A percentile compares a stretch with the other conserved stretches of the same genome.
Conservation (phyloP, 2,329 filamentous ascomycete genomes). For the Xenoacremonium recifei region DNA sequence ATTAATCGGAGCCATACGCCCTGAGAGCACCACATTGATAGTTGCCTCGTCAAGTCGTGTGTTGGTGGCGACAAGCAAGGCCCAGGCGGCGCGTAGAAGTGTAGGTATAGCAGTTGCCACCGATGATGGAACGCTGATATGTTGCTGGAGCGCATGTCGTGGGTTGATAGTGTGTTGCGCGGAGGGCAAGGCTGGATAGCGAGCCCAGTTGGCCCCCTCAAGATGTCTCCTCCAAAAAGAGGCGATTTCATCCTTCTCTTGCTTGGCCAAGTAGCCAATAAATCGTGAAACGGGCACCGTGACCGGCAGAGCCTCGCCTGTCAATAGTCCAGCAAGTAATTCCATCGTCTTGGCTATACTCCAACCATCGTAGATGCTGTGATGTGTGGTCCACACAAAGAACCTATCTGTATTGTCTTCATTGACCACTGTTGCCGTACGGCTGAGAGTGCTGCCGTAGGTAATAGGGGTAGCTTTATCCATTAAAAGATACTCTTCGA, state of each 20-base stretch:
- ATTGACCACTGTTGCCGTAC: neutral
- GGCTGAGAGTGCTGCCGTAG: neutral
- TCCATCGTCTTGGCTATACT: conserved; percentile 5
- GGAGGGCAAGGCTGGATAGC: neutral
- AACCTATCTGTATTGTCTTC: neutral
- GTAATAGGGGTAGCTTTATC: neutral
- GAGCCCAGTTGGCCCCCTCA: neutral
- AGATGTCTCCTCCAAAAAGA: neutral
- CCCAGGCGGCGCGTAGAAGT: conserved; percentile 15
- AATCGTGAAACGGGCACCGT: conserved; percentile 2
- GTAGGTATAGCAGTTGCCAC: conserved; percentile 8
- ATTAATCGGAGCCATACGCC: conserved; percentile 16
- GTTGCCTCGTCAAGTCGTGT: conserved; percentile 21
- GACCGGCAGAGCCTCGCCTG: neutral
- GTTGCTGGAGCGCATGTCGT: neutral
- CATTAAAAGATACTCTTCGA: neutral
- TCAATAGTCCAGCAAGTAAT: neutral
- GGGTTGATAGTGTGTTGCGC: neutral
- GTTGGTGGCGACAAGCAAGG: conserved; percentile 33
- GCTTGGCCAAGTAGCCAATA: conserved; percentile 1
- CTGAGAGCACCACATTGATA: conserved; percentile 16
- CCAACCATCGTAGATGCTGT: conserved; percentile 22
- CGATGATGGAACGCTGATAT: conserved; percentile 1
- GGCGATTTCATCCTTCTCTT: neutral
- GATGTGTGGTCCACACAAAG: conserved; percentile 18